Conservation (phyloP, 2,329 filamentous ascomycete species). For the Epichloe baconii region DNA sequence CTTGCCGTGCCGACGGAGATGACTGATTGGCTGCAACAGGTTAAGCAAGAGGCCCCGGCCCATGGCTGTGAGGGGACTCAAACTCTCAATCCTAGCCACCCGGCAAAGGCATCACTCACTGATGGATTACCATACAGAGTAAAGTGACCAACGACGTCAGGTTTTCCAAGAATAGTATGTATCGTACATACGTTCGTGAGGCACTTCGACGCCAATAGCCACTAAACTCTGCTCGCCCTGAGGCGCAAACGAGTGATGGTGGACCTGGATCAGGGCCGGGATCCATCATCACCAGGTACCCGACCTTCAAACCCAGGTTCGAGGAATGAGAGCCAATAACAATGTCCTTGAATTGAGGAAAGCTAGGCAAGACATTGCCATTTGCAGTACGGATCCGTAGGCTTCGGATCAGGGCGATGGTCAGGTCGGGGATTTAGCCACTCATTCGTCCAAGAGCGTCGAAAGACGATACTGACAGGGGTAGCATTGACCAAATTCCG, state of each 20-base stretch:
- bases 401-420: neutral
- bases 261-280: neutral
- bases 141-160: no score
- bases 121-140: no score
- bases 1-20: neutral
- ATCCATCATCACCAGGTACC: neutral
- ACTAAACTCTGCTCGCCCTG: neutral
- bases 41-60: neutral
- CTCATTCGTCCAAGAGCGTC: neutral
- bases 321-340: neutral
- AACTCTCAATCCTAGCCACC: neutral
- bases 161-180: no score
- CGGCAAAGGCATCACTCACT: neutral
- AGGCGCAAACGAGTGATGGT: neutral
- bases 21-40: constrained; percentile 1
- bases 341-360: neutral
- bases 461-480: neutral
- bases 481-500: neutral
- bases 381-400: neutral
- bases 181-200: neutral
- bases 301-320: neutral
- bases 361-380: neutral
- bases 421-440: neutral
- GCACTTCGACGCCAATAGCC: neutral
- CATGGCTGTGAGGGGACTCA: neutral